Evolutionary conservation across 352 stramenopile species (phyloP).

Genomic region (Phytophthora fragariaefolia): DNA sequence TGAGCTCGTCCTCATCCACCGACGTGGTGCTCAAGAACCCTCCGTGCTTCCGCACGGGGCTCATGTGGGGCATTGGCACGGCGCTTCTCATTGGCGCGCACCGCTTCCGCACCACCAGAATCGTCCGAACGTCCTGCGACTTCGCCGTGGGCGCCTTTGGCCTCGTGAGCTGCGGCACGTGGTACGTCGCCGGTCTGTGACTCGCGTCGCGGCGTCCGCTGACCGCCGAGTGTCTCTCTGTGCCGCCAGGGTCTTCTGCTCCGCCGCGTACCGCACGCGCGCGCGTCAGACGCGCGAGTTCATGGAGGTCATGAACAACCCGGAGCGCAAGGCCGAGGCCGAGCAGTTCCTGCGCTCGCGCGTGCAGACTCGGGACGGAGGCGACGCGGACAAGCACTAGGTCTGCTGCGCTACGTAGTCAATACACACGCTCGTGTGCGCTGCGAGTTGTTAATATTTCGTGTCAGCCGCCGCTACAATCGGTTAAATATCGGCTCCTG

Average conservation of each 20-base stretch:
- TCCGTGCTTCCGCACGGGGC: conserved; percentile 77
- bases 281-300: conserved; percentile 74
- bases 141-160: conserved; percentile 71
- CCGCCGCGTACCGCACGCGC: conserved; percentile 54
- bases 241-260: conserved; percentile 77
- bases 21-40: conserved; percentile 71
- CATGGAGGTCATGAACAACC: conserved; percentile 89
- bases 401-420: background rate
- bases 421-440: background rate
- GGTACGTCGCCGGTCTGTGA: conserved; percentile 51
- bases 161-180: conserved; percentile 55
- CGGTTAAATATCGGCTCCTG: conserved; percentile 40
- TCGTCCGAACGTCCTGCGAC: conserved; percentile 69
- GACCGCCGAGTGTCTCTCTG: too few species aligned
- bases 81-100: conserved; percentile 67
- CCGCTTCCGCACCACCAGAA: conserved; percentile 68
- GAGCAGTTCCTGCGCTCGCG: conserved; percentile 78
- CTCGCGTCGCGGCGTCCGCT: too few species aligned
- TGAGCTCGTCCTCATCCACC: conserved; percentile 15
- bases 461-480: conserved; percentile 24
- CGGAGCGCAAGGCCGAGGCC: conserved; percentile 69
- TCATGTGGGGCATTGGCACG: conserved; percentile 82
- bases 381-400: conserved; percentile 24
- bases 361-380: conserved; percentile 38
- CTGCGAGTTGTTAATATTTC: conserved; percentile 43